Percentiles rank a stretch among this genome's conserved stretches.
Evolutionary conservation across 257 asterid genomes (phyloP).

Genomic region (Marsdenia floribunda): DNA sequence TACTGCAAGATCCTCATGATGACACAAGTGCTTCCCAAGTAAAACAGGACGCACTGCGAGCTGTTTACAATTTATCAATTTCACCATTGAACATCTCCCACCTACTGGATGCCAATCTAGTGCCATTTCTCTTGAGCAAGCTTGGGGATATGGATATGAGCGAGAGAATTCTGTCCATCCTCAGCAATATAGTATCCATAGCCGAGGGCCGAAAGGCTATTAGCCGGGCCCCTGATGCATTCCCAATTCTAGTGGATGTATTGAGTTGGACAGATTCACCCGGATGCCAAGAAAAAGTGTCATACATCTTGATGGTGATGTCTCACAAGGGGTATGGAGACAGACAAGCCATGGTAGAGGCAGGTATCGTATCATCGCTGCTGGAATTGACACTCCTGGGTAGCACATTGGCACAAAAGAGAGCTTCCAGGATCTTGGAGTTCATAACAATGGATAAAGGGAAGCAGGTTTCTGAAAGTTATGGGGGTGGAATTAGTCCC

Average conservation of each 20-base stretch:
- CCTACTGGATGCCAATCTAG: constrained; percentile 47
- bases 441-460: constrained; percentile 68
- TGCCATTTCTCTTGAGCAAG: constrained; percentile 42
- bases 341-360: constrained; percentile 73
- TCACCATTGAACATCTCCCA: constrained; percentile 37
- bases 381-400: constrained; percentile 80
- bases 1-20: constrained; percentile 23
- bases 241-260: constrained; percentile 54
- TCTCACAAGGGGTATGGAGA: constrained; percentile 76
- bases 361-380: constrained; percentile 63
- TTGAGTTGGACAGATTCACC: constrained; percentile 77
- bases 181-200: constrained; percentile 52
- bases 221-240: constrained; percentile 42
- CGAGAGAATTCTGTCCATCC: constrained; percentile 66
- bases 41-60: constrained; percentile 63
- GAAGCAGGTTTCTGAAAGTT: constrained; percentile 45
- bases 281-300: constrained; percentile 79
- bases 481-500: constrained; percentile 25
- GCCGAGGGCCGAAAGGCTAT: constrained; percentile 69
- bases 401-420: constrained; percentile 69
- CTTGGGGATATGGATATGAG: constrained; percentile 71
- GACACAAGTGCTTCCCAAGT: constrained; percentile 29
- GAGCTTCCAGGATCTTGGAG: constrained; percentile 84
- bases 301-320: constrained; percentile 86
- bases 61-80: constrained; percentile 81